Percentiles rank a stretch among this genome's conserved stretches.
These are phyloP conservation scores for Boletus speciosus DNA, from an alignment of 768 basidiomycete genomes.

Conservation along the genomic window DNA sequence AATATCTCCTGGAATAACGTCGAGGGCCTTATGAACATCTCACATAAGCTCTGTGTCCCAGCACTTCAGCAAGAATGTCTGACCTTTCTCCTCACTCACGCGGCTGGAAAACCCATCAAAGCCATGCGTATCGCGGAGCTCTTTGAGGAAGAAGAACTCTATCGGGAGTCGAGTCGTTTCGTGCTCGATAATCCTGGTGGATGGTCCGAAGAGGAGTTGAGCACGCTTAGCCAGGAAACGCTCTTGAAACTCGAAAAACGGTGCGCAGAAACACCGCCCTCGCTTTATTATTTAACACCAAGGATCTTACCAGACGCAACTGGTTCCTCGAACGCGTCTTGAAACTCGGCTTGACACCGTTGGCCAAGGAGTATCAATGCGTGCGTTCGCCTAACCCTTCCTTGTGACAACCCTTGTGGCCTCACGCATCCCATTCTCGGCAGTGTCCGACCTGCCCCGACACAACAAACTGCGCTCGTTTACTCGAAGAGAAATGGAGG, in stretches of 20 bases:
- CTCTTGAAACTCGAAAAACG: slow-evolving; percentile 86
- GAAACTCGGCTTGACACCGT: slow-evolving; percentile 80
- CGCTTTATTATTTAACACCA: not conserved
- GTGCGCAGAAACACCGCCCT: slow-evolving; percentile 30
- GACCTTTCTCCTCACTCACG: slow-evolving; percentile 86
- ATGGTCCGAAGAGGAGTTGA: slow-evolving; percentile 76
- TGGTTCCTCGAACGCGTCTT: slow-evolving; percentile 96
- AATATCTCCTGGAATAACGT: slow-evolving; percentile 96
- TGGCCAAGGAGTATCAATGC: slow-evolving; percentile 95
- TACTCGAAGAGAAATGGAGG: slow-evolving; percentile 91
- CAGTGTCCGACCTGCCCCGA: slow-evolving; percentile 88
- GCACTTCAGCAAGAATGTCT: slow-evolving; percentile 79
- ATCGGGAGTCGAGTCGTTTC: slow-evolving; percentile 86
- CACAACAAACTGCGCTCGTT: slow-evolving; percentile 67
- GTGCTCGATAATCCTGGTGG: slow-evolving; percentile 90
- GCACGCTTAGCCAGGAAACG: slow-evolving; percentile 78
- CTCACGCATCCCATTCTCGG: slow-evolving; percentile 1
- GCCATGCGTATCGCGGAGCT: slow-evolving; percentile 90
- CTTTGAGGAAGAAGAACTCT: slow-evolving; percentile 86
- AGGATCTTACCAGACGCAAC: slow-evolving; percentile 56
- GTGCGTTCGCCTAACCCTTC: slow-evolving; percentile 40
- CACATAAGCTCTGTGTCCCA: slow-evolving; percentile 83
- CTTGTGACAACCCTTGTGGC: not conserved
- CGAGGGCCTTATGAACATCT: slow-evolving; percentile 85
- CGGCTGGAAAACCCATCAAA: slow-evolving; percentile 89